These are phyloP conservation scores for Alternaria sp. DNA, from an alignment of 2,329 filamentous ascomycete genomes.

Conservation along the genomic window DNA sequence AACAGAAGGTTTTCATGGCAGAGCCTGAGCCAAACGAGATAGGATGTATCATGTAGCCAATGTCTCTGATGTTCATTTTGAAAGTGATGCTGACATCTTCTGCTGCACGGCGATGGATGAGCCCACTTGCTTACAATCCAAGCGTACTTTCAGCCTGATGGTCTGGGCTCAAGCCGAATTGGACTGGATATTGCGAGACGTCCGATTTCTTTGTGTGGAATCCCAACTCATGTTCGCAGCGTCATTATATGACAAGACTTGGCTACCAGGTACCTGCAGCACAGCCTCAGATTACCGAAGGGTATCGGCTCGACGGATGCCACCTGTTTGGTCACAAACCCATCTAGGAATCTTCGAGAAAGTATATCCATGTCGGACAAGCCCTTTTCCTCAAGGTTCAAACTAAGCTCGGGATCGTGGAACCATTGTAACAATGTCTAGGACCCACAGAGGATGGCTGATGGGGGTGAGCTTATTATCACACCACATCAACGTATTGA, in stretches of 20 bases:
- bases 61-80: background rate
- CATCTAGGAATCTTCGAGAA: background rate
- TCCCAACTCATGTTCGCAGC: background rate
- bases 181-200: background rate
- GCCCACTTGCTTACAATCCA: background rate
- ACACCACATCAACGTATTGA: conserved; percentile 2
- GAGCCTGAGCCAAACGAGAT: background rate
- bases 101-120: background rate
- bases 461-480: conserved; percentile 3
- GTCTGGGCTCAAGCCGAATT: background rate
- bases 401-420: background rate
- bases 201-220: background rate
- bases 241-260: background rate
- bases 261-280: background rate
- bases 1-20: background rate
- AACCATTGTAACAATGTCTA: background rate
- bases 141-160: background rate
- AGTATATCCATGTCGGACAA: background rate
- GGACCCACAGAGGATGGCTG: background rate
- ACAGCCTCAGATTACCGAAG: background rate
- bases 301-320: background rate
- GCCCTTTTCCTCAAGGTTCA: too few relatives aligned
- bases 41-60: background rate
- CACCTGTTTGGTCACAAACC: background rate
- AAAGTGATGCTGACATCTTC: background rate